Evolutionary conservation across 495 filamentous ascomycete species (phyloP), one percentile per base, ranked within the genome.

Genomic region (Aspergillus hancockii): DNA sequence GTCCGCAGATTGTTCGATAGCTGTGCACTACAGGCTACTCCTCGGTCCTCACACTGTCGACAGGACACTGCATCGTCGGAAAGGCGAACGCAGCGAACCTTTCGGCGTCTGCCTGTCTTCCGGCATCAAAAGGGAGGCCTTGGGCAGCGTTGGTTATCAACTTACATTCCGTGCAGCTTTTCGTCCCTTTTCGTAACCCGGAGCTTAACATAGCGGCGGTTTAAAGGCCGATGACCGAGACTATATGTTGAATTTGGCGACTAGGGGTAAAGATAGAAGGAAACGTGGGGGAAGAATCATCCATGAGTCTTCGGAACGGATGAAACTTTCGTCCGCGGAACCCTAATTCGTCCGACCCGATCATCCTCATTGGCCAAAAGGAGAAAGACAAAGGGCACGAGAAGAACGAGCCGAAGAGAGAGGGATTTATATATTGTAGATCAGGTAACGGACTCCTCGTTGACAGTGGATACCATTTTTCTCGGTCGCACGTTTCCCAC

Each of bases 141-240:
- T 49, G 3, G 10, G 8, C 28, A 16, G 0, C 14, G 31, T 19
- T 7, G 10, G n/a, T 38, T 3, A 8, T 25, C 22, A 7, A 63
- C 68, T 45, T 66, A 76, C 75, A 76, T 61, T 77, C 68, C 6
- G 65, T 61, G 61, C 75, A 77, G 57, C 75, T 77, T 49, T 67
- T 77, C 4, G 75, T 76, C 6, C 75, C 73, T 36, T 75, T 76
- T 6, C 75, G 62, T 21, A 52, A 38, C 12, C 41, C 45, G 13
- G 54, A 16, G 25, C 16, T 43, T 31, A 22, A 52, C 52, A 53
- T 59, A 31, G 45, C 40, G 52, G 21, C 36, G 28, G 49, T n/a
- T 32, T 28, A 18, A 41, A 47, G 5, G 16, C 34, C 38, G 54
- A n/a, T 28, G 51, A 45, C 56, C 56, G 56, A 58, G 38, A 41